Percentiles rank a stretch among this genome's conserved stretches.
Conservation (phyloP, 2,329 filamentous ascomycete species). For the Sporothrix phasma region DNA sequence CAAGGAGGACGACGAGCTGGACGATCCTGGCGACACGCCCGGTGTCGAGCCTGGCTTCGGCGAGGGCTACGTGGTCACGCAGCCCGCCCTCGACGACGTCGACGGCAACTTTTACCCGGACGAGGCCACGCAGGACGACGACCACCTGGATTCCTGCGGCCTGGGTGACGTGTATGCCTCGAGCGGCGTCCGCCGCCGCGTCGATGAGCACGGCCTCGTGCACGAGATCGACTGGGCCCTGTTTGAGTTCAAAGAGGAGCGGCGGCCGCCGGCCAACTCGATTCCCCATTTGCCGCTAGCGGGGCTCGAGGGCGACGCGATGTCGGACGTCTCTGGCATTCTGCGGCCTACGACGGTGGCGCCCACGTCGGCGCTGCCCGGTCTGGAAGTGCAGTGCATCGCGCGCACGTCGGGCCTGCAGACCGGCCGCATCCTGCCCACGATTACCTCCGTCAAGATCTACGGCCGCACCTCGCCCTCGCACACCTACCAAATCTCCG, state of each 20-base stretch:
- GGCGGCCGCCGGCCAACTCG: slow-evolving; percentile 61
- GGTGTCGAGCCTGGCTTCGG: slow-evolving; percentile 67
- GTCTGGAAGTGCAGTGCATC: slow-evolving; percentile 74
- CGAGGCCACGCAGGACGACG: slow-evolving; percentile 60
- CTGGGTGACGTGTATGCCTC: slow-evolving; percentile 82
- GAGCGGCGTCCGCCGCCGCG: slow-evolving; percentile 73
- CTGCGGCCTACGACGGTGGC: slow-evolving; percentile 50
- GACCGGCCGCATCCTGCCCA: slow-evolving; percentile 64
- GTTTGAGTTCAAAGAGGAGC: slow-evolving; percentile 64
- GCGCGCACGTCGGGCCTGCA: slow-evolving; percentile 80
- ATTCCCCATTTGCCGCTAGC: slow-evolving; percentile 39
- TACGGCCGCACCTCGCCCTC: slow-evolving; percentile 74
- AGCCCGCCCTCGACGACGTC: slow-evolving; percentile 83
- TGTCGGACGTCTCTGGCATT: slow-evolving; percentile 15
- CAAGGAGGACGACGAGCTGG: slow-evolving; percentile 36
- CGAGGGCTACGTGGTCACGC: slow-evolving; percentile 72
- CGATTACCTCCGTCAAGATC: slow-evolving; percentile 77
- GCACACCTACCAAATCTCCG: slow-evolving; percentile 50
- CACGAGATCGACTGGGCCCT: slow-evolving; percentile 96
- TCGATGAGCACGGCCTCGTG: slow-evolving; percentile 56
- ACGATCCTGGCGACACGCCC: slow-evolving; percentile 63
- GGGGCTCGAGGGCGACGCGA: not conserved
- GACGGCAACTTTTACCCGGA: slow-evolving; percentile 72
- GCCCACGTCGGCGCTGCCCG: slow-evolving; percentile 53
- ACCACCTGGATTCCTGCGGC: slow-evolving; percentile 71